Evolutionary conservation across 331 rosid genomes (phyloP), one percentile per base, ranked within the genome.

Genomic region (Stylosanthes scabra): DNA sequence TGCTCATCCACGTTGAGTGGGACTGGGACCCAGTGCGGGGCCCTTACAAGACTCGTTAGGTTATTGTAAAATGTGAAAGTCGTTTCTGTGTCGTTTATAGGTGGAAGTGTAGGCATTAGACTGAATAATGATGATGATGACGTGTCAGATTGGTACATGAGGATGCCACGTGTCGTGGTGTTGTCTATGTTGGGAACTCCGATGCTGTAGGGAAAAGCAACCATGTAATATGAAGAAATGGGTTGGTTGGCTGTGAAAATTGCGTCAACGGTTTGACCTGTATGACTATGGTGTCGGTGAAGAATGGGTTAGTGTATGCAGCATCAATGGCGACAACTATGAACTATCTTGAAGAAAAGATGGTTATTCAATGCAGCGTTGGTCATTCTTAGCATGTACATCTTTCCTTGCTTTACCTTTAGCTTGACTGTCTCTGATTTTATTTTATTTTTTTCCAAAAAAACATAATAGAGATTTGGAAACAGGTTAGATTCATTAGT

Each of bases 291-390:
- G 63, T 25, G 57, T 78, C 68, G 1, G 82, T 78, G 31, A 40
- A 3, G 5, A 5, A 71, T 10, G 28, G 82, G 0, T 81, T 62
- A 0, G 85, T 81, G 56, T 81, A 81, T 0, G 66, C 13, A 9
- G 85, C 85, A 11, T 81, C 85, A 1, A 66, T 45, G 1, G 85
- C 82, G 6, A 81, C 85, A 1, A 76, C 85, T 0, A 59, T 81
- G 44, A 81, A 66, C 85, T 51, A 81, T 25, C 72, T 52, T 76
- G 78, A 81, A 66, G 82, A 81, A 81, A 1, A 58, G 79, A 5
- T 81, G 72, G 13, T 71, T 12, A 59, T 81, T 66, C 58, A 76
- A 79, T 51, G 75, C 85, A 71, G 82, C 85, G 11, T 81, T 81
- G 63, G 76, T 13, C 29, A 81, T 75, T 46, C 80, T 51, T 29